Evolutionary conservation across 176 grass and related monocot genomes (phyloP), one percentile per base, ranked within the genome.

Genomic region (Pontederia paniculata): DNA sequence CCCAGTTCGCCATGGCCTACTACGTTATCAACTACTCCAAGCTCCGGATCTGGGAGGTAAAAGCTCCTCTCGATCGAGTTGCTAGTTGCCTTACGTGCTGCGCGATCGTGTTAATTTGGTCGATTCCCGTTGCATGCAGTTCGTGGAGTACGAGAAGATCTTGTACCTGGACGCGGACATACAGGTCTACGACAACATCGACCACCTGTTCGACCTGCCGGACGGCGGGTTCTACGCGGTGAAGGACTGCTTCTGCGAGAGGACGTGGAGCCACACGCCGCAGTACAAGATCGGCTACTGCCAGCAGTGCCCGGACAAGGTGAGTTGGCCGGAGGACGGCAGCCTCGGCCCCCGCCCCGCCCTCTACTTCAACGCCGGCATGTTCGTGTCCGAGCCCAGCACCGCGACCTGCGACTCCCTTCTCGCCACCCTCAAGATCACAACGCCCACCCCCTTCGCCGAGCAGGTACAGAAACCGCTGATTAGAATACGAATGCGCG

Each of bases 21-120:
- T 95, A 95, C 37, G 89, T 95, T 21, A 80, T 95, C 72, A 95
- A 95, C 75, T 95, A 95, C 81, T 95, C 89, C 52, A 95, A 95
- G 73, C 84, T 95, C 62, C 78, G 89, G 0, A 95, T 95, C 68
- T 95, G 89, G 89, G 84, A 95, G 75, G 82, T 89, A 67, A 22
- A 9, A 31, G 1, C 10, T 17, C 13, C 28, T 15, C 13, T 17
- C 31, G 9, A 18, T 43, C 12, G 22, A n/a, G 9, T 17, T 42
- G 8, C 9, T 44, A 14, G 15, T 4, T 18, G 25, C 25, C 5
- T 31, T 31, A 31, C 1, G 10, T 42, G 12, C 9, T 28, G 15
- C 0, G 17, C 9, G 17, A 15, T 12, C 5, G 12, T 7, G 55
- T 2, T 10, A 0, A 50, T 45, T 2, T 64, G 17, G 10, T 48